A percentile compares a stretch with the other conserved stretches of the same genome.
Evolutionary conservation across 1,284 basidiomycete species (phyloP).

Genomic region (Ganoderma lucidum): DNA sequence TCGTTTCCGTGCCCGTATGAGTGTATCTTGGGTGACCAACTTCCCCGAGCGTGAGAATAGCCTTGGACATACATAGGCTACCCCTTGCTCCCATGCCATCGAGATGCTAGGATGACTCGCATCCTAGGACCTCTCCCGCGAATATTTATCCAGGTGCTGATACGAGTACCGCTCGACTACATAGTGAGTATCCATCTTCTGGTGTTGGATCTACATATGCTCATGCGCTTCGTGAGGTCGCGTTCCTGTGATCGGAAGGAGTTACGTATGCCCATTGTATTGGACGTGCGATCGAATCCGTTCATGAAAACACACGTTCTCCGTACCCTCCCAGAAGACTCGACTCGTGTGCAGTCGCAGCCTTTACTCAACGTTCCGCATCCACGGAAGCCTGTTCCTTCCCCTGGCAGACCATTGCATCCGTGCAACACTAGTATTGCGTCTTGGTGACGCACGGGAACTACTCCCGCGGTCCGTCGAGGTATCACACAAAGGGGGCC

Average conservation of each 20-base stretch:
- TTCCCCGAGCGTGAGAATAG: constrained; percentile 2
- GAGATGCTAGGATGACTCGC: background rate
- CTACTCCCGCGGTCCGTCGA: constrained; percentile 5
- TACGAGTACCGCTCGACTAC: background rate
- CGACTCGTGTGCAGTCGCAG: constrained; percentile 15
- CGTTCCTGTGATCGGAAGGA: constrained; percentile 6
- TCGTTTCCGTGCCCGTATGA: background rate
- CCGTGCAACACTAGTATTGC: constrained; percentile 1
- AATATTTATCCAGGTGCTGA: background rate
- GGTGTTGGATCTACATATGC: background rate
- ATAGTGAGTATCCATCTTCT: constrained; percentile 3
- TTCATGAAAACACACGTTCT: constrained; percentile 3
- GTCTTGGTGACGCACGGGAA: constrained; percentile 14
- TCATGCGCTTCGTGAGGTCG: constrained; percentile 12
- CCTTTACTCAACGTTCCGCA: constrained; percentile 9
- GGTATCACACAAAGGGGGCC: constrained; percentile 5
- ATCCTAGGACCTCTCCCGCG: constrained; percentile 4
- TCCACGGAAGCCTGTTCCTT: constrained; percentile 2
- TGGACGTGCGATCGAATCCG: constrained; percentile 19
- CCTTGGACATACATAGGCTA: background rate
- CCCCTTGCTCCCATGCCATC: background rate
- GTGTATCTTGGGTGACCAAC: background rate
- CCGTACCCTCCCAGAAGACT: background rate
- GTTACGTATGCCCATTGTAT: constrained; percentile 27
- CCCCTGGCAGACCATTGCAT: background rate